Evolutionary conservation across 2,329 filamentous ascomycete species (phyloP).

Genomic region (Torrubiellomyces zombiae): DNA sequence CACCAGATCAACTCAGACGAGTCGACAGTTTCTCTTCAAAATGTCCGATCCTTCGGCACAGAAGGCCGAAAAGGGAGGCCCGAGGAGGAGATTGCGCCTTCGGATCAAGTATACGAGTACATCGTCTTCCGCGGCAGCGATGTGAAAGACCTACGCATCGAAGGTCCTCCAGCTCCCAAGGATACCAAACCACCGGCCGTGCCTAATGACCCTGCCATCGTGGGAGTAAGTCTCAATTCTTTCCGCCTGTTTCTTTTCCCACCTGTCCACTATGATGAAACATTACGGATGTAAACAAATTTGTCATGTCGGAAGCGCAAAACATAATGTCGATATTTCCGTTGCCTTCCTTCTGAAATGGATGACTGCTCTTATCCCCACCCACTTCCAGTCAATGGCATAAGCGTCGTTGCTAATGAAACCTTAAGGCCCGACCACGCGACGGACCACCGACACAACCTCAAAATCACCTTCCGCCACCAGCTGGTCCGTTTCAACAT

Average conservation of each 20-base stretch:
- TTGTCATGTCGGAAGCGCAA: constrained; percentile 77
- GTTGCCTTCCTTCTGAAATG: constrained; percentile 99
- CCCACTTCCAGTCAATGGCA: too few relatives aligned
- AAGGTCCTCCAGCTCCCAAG: constrained; percentile 60
- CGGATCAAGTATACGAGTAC: constrained; percentile 88
- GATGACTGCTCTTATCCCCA: constrained; percentile 2
- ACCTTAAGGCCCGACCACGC: constrained; percentile 25
- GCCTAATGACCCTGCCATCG: constrained; percentile 89
- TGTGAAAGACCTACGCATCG: constrained; percentile 93
- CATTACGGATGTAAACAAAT: constrained; percentile 95
- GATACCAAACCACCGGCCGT: constrained; percentile 62
- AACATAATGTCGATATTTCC: constrained; percentile 93
- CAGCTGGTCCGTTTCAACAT: constrained; percentile 24
- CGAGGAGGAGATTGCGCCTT: constrained; percentile 67
- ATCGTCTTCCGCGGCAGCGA: constrained; percentile 97
- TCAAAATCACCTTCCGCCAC: constrained; percentile 16
- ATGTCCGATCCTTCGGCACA: constrained; percentile 87
- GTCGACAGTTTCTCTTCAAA: constrained; percentile 90
- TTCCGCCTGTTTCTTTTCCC: constrained; percentile 2
- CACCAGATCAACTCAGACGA: constrained; percentile 97
- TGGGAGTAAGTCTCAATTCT: constrained; percentile 60
- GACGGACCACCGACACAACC: constrained; percentile 16
- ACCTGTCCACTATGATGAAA: constrained; percentile 58
- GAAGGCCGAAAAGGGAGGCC: constrained; percentile 71
- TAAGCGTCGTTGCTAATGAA: too few relatives aligned